Base-by-base conservation (phyloP, 2,329 filamentous ascomycete genomes). In the Elsinoe fawcettii region DNA sequence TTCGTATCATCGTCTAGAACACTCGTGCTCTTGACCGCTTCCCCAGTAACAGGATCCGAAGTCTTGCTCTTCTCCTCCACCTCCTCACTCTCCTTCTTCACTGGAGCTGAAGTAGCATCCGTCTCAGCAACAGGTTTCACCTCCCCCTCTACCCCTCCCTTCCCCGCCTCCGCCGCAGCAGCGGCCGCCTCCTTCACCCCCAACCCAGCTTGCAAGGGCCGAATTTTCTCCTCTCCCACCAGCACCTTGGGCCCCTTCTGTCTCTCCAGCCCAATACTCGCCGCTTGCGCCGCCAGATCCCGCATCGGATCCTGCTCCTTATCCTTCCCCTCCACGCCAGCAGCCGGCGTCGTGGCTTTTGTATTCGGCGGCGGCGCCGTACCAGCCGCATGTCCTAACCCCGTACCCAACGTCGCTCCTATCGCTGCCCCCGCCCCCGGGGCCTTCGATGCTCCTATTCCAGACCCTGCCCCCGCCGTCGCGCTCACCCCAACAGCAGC, bases 401-500 rank as follows among this genome's bases (percentile, higher is more conserved):
- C 44, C 62, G 65, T 12, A 62, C 64, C 25, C 65, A 41, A 6
- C 23, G 27, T 18, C 6, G 20, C 46, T 23, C 32, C 23, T 37
- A n/a, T 65, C 18, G 55, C 57, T 9, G 65, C 55, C 5, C 65
- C 65, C 14, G 62, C 59, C 12, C 62, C 63, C 59, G 62, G 62
- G 58, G 57, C 60, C 11, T 5, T n/a, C 34, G 34, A 12, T 12
- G 9, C 9, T 12, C 5, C 34, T 6, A 12, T 5, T 12, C 6
- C 12, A 32, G 30, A 37, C 5, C 64, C 62, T 12, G 74, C 75
- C 69, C 73, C 80, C 73, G 43, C 77, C 78, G 11, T 62, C 63
- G 60, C 63, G 62, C 57, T 57, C 61, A 7, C 63, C 62, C 9
- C 73, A 75, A 97, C 83, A 66, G 92, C 87, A 73, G 92, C 83